phyloP scores from a whole-genome alignment of 257 asterid species.

The Nicotiana knightiana region DNA sequence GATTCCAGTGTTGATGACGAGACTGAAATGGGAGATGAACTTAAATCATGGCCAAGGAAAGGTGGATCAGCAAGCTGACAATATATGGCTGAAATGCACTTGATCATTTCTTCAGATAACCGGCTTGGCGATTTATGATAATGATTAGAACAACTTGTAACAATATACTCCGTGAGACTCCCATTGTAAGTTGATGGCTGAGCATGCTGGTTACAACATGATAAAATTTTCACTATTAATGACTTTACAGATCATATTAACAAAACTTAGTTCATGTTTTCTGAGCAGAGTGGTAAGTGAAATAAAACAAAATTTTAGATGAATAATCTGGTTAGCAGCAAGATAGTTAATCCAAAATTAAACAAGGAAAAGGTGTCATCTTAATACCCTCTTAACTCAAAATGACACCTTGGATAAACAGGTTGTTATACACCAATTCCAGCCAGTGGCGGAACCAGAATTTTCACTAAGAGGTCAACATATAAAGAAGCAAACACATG shows the following conservation, averaged over 20 bases:
- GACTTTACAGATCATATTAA: background rate
- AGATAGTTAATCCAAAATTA: background rate
- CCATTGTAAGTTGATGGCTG: constrained; percentile 29
- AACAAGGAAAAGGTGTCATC: background rate
- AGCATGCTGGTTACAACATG: constrained; percentile 35
- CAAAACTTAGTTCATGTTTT: background rate
- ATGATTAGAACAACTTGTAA: constrained; percentile 26
- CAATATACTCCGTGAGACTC: constrained; percentile 28
- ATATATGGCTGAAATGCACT: constrained; percentile 68
- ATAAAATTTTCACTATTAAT: background rate
- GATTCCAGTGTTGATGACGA: constrained; percentile 29
- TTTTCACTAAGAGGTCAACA: too few species aligned
- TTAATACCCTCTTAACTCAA: background rate
- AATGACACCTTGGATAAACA: background rate
- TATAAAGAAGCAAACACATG: too few species aligned
- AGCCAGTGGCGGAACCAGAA: too few species aligned
- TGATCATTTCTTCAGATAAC: constrained; percentile 88
- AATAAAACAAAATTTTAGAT: background rate
- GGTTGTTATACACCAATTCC: background rate
- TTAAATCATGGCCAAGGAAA: constrained; percentile 20
- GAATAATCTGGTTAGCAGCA: background rate
- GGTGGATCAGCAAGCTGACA: constrained; percentile 68
- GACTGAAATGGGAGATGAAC: constrained; percentile 33
- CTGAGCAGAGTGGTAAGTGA: background rate
- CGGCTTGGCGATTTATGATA: constrained; percentile 45